Conservation (phyloP, 345 rosid species). For the Murraya koenigii region DNA sequence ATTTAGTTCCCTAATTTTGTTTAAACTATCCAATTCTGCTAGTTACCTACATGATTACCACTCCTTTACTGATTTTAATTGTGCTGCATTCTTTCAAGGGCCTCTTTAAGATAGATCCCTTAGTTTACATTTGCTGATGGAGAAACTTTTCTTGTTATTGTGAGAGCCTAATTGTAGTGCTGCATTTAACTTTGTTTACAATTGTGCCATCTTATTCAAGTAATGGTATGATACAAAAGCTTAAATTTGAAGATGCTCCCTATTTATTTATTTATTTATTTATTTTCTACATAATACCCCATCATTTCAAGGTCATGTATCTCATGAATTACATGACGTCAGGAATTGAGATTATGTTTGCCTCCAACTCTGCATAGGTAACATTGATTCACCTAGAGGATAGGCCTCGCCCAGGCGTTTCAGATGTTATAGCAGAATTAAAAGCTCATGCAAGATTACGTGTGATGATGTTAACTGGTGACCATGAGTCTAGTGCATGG, state of each 20-base stretch:
- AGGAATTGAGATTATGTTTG: background rate
- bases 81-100: background rate
- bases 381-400: constrained; percentile 96
- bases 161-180: background rate
- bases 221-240: background rate
- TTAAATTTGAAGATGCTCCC: background rate
- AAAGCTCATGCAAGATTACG: constrained; percentile 59
- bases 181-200: background rate
- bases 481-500: constrained; percentile 90
- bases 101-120: background rate
- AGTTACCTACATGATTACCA: background rate
- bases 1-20: background rate
- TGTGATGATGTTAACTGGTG: constrained; percentile 92
- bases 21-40: background rate
- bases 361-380: constrained; percentile 42
- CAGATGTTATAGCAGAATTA: constrained; percentile 67
- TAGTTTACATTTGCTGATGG: background rate
- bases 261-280: background rate
- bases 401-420: constrained; percentile 81
- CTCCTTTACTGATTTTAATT: background rate
- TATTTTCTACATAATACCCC: background rate
- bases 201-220: background rate
- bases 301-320: background rate
- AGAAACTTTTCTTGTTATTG: background rate
- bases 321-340: background rate